Conservation (phyloP, 306 rosid species). For the Pachyrhizus erosus region DNA sequence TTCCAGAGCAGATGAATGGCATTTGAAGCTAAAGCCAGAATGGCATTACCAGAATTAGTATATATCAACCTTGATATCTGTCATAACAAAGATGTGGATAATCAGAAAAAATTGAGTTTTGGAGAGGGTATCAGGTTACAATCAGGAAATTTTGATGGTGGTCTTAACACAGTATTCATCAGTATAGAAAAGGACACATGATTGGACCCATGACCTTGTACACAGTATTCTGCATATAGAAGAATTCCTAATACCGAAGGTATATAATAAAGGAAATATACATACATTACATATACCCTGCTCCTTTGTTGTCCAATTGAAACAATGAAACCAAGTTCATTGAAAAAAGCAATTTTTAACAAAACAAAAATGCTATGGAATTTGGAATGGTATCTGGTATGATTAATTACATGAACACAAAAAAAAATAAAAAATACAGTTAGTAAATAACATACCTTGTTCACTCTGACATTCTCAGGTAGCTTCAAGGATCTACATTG, state of each 20-base stretch:
- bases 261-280: conserved; percentile 8
- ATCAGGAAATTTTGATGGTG: conserved; percentile 1
- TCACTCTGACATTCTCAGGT: conserved; percentile 79
- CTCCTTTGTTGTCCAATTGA: conserved; percentile 5
- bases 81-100: conserved; percentile 42
- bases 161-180: background rate
- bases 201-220: background rate
- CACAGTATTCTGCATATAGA: background rate
- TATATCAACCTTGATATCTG: conserved; percentile 95
- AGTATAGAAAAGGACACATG: background rate
- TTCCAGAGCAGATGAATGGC: conserved; percentile 96
- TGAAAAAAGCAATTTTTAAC: background rate
- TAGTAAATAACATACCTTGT: conserved; percentile 59
- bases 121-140: conserved; percentile 10
- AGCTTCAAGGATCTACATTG: conserved; percentile 95
- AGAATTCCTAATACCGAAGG: background rate
- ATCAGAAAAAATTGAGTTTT: conserved; percentile 32
- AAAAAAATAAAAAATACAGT: conserved; percentile 16
- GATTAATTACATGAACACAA: conserved; percentile 4
- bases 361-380: background rate
- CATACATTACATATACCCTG: background rate
- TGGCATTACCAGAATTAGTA: conserved; percentile 92
- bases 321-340: background rate
- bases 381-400: background rate
- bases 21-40: conserved; percentile 91